Evolutionary conservation across 352 stramenopile genomes (phyloP).

Genomic region (Pythium oligandrum): DNA sequence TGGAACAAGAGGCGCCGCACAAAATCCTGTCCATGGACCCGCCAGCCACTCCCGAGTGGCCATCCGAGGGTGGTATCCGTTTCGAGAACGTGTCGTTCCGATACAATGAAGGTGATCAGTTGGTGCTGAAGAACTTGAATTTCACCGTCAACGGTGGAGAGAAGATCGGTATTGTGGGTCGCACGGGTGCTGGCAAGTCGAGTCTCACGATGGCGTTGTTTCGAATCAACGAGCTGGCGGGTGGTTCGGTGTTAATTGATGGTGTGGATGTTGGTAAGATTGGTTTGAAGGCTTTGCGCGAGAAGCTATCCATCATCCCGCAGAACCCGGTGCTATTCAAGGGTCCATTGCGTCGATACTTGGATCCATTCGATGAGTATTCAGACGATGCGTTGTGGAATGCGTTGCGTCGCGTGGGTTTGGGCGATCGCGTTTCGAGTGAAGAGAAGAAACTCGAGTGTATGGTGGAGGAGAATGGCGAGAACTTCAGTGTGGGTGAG

Average conservation of each 20-base stretch:
- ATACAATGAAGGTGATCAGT: conserved; percentile 24
- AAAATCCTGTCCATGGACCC: neutral
- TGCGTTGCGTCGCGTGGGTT: too few relatives aligned
- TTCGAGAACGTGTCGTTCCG: conserved; percentile 24
- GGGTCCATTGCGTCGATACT: conserved; percentile 79
- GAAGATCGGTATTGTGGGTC: conserved; percentile 24
- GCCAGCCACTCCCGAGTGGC: conserved; percentile 12
- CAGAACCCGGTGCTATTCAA: conserved; percentile 90
- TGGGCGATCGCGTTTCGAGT: too few relatives aligned
- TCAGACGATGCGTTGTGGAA: conserved; percentile 52
- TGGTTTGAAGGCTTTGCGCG: conserved; percentile 8
- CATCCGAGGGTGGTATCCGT: conserved; percentile 13
- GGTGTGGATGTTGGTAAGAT: conserved; percentile 49
- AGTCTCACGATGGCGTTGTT: conserved; percentile 26
- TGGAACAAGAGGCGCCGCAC: conserved; percentile 9
- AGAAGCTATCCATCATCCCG: conserved; percentile 46
- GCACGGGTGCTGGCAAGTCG: conserved; percentile 28
- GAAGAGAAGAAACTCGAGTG: too few relatives aligned
- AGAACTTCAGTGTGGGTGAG: too few relatives aligned
- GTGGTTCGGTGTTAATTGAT: conserved; percentile 74
- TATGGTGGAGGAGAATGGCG: too few relatives aligned
- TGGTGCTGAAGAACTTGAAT: conserved; percentile 20
- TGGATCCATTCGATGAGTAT: conserved; percentile 87
- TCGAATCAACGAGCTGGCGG: conserved; percentile 15
- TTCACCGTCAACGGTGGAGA: conserved; percentile 16